Percentiles rank a stretch among this genome's conserved stretches.
Conservation (phyloP, 495 filamentous ascomycete species). For the Lasiosphaeria ovina region DNA sequence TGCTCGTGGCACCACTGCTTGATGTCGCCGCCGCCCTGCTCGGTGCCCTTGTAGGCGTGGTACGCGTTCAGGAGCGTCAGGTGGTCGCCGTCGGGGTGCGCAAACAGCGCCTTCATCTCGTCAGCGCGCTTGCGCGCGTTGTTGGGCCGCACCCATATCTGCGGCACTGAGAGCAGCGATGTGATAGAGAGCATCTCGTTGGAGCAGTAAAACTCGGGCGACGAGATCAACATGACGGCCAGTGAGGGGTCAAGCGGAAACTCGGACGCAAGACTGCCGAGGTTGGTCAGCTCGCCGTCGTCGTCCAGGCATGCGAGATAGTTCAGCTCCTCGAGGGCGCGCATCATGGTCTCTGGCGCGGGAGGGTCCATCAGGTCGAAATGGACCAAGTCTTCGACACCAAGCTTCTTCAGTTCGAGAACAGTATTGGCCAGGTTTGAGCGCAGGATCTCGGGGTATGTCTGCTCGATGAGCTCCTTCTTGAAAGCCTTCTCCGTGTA, state of each 20-base stretch:
- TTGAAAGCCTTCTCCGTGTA: conserved; percentile 98
- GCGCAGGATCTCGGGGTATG: conserved; percentile 90
- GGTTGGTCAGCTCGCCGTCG: conserved; percentile 81
- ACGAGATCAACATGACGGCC: conserved; percentile 96
- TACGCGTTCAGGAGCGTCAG: conserved; percentile 96
- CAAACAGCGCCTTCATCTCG: conserved; percentile 94
- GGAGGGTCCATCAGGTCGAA: conserved; percentile 99
- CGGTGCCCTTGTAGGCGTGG: conserved; percentile 84
- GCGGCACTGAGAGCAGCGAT: conserved; percentile 88
- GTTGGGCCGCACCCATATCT: conserved; percentile 88
- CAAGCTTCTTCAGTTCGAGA: conserved; percentile 94
- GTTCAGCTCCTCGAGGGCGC: conserved; percentile 95
- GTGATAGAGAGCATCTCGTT: conserved; percentile 97
- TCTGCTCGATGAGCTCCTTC: conserved; percentile 95
- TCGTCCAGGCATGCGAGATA: conserved; percentile 96
- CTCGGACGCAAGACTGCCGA: conserved; percentile 87
- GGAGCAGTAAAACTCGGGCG: conserved; percentile 97
- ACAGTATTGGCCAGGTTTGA: conserved; percentile 95
- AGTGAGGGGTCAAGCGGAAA: conserved; percentile 94
- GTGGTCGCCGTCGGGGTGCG: conserved; percentile 91
- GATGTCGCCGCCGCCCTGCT: conserved; percentile 64
- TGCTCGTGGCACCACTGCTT: conserved; percentile 97
- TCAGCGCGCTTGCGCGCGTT: conserved; percentile 86
- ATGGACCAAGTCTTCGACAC: conserved; percentile 92
- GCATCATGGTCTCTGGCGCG: conserved; percentile 97